These are phyloP conservation scores for Casuarina equisetifolia DNA, from an alignment of 306 rosid species.

Conservation along the genomic window DNA sequence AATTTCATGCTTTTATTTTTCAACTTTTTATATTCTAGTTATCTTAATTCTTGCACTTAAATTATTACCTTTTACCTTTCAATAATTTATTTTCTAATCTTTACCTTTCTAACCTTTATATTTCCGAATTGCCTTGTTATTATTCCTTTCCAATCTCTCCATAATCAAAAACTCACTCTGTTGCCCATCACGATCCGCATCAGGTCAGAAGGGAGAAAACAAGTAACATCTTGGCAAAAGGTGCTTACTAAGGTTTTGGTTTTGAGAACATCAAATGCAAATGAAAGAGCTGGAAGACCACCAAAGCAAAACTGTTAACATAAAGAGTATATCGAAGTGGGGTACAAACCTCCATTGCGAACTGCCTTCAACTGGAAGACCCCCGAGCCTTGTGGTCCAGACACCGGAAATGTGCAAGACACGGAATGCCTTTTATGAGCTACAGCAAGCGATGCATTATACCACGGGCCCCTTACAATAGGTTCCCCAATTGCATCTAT, in stretches of 20 bases:
- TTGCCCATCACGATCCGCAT: no score
- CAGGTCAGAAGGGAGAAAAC: not conserved
- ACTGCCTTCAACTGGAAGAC: conserved; percentile 82
- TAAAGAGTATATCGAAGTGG: not conserved
- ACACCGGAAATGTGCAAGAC: conserved; percentile 86
- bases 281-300: not conserved
- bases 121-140: no score
- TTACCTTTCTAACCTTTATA: no score
- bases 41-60: no score
- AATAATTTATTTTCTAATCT: no score
- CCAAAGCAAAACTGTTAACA: not conserved
- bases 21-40: no score
- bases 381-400: conserved; percentile 84
- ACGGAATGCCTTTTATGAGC: conserved; percentile 84
- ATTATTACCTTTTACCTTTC: no score
- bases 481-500: conserved; percentile 90
- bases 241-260: not conserved
- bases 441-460: conserved; percentile 92
- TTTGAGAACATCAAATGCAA: not conserved
- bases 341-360: conserved; percentile 72
- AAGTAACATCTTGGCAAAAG: not conserved
- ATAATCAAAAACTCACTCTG: no score
- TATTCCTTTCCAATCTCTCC: no score
- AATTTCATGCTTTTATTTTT: no score
- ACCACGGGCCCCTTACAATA: conserved; percentile 87